Base-by-base conservation (phyloP, 108 stramenopile genomes). In the Cyclotella atomus region DNA sequence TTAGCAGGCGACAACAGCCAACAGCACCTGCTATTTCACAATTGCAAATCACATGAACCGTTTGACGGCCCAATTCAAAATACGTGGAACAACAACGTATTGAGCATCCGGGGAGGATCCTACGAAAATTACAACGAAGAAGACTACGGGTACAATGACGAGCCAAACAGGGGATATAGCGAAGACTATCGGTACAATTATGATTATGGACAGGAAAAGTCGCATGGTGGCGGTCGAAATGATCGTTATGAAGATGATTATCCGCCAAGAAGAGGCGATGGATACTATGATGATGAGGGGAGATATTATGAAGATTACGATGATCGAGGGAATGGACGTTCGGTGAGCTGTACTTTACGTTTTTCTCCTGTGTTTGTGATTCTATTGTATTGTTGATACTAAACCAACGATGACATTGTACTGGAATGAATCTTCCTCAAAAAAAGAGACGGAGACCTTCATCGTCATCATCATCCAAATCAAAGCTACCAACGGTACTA, bases 231-330 rank as follows among this genome's bases (percentile, higher is more conserved):
- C 23, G 43, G 55, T 50, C 35, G 45, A n/a, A 68, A n/a, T n/a
- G n/a, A 78, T 59, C 64, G 32, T 38, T 78, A 70, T 56, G 38
- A 60, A 35, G 65, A 79, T 29, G 65, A 71, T 67, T 59, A 72
- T 62, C 33, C 65, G 32, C 52, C 27, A 6, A 67, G 57, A 27
- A 36, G 21, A 12, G 27, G 61, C 6, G 61, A 44, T 65, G 77
- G 77, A 14, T 79, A 71, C 50, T 79, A 79, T 68, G 77, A 79
- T 53, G 77, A 79, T 61, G 77, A 79, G 19, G 77, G 77, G 28
- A 47, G 77, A 20, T 79, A 71, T 71, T 70, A 61, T 33, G 49
- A 66, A 28, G 77, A 56, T 19, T 30, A 56, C 35, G 70, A 78
- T 49, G 62, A 70, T 30, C 35, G 56, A 35, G 56, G 30, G 14